Conservation (phyloP, 805 yeast genomes). For the Candida awuae region DNA sequence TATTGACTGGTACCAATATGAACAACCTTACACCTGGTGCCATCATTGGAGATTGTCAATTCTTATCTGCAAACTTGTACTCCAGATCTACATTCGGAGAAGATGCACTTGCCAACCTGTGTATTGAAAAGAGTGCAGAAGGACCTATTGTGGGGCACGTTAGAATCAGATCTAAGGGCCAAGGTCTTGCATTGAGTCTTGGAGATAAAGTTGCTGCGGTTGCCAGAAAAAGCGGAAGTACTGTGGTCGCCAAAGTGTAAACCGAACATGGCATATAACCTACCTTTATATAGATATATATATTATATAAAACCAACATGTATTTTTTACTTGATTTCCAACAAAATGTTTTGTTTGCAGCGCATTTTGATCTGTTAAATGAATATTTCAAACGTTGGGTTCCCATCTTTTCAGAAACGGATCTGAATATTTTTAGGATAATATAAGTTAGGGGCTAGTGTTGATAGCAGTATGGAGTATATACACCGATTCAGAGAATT, state of each 20-base stretch:
- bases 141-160: conserved; percentile 88
- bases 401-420: too few species aligned
- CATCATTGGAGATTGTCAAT: conserved; percentile 80
- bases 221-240: conserved; percentile 46
- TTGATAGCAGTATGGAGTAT: conserved; percentile 2
- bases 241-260: conserved; percentile 25
- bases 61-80: conserved; percentile 88
- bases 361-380: too few species aligned
- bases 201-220: conserved; percentile 91
- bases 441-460: too few species aligned
- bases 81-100: conserved; percentile 93
- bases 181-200: conserved; percentile 88
- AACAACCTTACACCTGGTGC: conserved; percentile 88
- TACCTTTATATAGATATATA: neutral
- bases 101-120: conserved; percentile 91
- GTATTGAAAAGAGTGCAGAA: conserved; percentile 72
- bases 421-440: too few species aligned
- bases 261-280: too few species aligned
- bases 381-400: too few species aligned
- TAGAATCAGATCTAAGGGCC: conserved; percentile 94
- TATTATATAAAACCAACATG: too few species aligned
- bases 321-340: too few species aligned
- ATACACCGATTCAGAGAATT: conserved; percentile 6
- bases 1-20: conserved; percentile 86
- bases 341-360: too few species aligned